Base-by-base conservation (phyloP, 2,329 filamentous ascomycete genomes). In the Botrytis porri region DNA sequence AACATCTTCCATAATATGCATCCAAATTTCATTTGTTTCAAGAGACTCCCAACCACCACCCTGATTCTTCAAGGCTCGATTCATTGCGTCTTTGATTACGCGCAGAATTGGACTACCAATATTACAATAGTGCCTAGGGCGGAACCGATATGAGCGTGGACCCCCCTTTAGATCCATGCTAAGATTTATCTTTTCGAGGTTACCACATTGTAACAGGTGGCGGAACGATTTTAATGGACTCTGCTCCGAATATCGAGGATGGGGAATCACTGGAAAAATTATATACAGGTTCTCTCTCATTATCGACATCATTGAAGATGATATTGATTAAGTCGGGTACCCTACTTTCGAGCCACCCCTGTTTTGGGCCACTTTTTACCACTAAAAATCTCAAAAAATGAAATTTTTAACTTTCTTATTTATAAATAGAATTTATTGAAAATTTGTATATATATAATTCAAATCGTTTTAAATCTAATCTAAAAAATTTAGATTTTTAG, bases 51-150 rank as follows among this genome's bases (percentile, higher is more conserved):
- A 59, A 59, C 4, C 16, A 8, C 18, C 54, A 35, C 7, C 29
- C 29, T 59, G n/a, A 22, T 22, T 29, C 54, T 35, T 59, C 54
- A 35, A 9, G 32, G 54, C 54, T 32, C 29, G 32, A 20, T 32
- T 29, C 16, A 57, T 57, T 32, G 54, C 9, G 18, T 35, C 29
- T 8, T 59, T 29, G 22, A 59, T 59, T 22, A 32, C 16, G 8
- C 18, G 14, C 3, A 59, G 35, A 59, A 59, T 20, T 29, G 10
- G 29, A 32, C 54, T 18, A 12, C 29, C 16, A 29, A 29, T 8
- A 1, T 10, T 4, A 1, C 0, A 9, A 20, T 20, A 20, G 8
- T 59, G 29, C 8, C 6, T 20, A 3, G 54, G 16, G 18, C 29
- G 35, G 10, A 59, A 32, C 16, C 8, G 29, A 59, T 59, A 59